Base-by-base conservation (phyloP, 768 basidiomycete species). In the Tubosaeta sp. region DNA sequence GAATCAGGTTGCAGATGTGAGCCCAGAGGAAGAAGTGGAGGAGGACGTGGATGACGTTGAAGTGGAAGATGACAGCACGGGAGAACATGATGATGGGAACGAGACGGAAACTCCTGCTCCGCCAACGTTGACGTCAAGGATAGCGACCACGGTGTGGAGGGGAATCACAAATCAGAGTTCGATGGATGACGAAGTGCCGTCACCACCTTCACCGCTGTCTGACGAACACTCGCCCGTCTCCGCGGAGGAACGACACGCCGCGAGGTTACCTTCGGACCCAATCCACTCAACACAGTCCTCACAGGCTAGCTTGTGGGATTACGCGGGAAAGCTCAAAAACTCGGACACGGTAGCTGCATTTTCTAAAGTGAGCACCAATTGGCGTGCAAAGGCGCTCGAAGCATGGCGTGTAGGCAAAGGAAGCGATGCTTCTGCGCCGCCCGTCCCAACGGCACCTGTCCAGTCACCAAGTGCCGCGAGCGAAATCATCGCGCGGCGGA, bases 131-230 rank as follows among this genome's bases (percentile, higher is more conserved):
- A 77, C 79, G 6, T 74, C 81, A 38, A 74, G 79, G 32, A 63
- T 87, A 13, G 80, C 85, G 9, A 80, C 71, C 51, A 81, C 79
- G n/a, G 77, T 88, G 19, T 89, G 86, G 87, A 76, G 78, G 62
- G 88, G 87, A 4, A 82, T 89, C 58, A 87, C 85, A 4, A 89
- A 88, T 59, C 83, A 85, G 64, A 78, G 77, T 52, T 80, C 85
- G 3, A 85, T 86, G 85, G 85, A 85, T n/a, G 70, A 71, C 10
- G 77, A 83, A 16, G n/a, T 59, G 4, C 71, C 74, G 1, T 73
- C 76, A 34, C 77, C 76, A 1, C 58, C 61, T 1, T 69, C 70
- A n/a, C 70, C 75, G 10, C 62, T 65, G 42, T 65, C 68, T 11
- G 57, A 48, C 3, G 59, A 60, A 16, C 63, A 65, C 9, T 66